Evolutionary conservation across 306 rosid genomes (phyloP).

Genomic region (Vicia villosa): DNA sequence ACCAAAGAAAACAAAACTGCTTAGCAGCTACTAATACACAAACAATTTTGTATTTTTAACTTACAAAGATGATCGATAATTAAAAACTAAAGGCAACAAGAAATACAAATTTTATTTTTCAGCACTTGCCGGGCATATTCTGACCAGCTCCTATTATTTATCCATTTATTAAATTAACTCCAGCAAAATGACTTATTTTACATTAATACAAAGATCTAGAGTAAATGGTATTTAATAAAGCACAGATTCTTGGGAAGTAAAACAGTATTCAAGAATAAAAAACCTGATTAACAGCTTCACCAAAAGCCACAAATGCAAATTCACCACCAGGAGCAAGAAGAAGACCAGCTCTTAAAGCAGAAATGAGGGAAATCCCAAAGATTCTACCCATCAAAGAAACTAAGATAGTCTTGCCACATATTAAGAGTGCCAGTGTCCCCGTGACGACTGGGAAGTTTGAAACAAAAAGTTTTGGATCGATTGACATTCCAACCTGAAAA

Average conservation of each 20-base stretch:
- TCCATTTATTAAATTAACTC: slow-evolving; percentile 27
- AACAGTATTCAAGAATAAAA: slow-evolving; percentile 34
- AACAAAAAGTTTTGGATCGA: slow-evolving; percentile 94
- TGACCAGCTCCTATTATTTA: slow-evolving; percentile 19
- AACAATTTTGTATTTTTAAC: slow-evolving; percentile 8
- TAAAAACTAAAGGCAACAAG: slow-evolving; percentile 25
- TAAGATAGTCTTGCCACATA: slow-evolving; percentile 80
- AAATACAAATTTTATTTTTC: slow-evolving; percentile 25
- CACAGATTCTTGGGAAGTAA: slow-evolving; percentile 12
- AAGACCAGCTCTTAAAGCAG: slow-evolving; percentile 91
- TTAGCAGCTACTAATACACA: slow-evolving; percentile 4
- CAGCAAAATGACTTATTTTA: slow-evolving; percentile 28
- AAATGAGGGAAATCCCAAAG: slow-evolving; percentile 86
- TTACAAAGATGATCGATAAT: slow-evolving; percentile 18
- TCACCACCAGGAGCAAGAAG: slow-evolving; percentile 99
- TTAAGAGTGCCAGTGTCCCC: slow-evolving; percentile 78
- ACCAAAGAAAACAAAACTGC: slow-evolving; percentile 23
- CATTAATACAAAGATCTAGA: slow-evolving; percentile 21
- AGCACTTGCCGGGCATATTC: slow-evolving; percentile 15
- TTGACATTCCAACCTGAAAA: slow-evolving; percentile 99
- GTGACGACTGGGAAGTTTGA: slow-evolving; percentile 82
- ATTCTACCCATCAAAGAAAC: slow-evolving; percentile 81
- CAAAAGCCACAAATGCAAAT: slow-evolving; percentile 99
- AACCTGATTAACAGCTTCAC: slow-evolving; percentile 99
- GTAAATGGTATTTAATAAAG: slow-evolving; percentile 8